Percentiles rank a stretch among this genome's conserved stretches.
Evolutionary conservation across 106 monocot species (phyloP).

Genomic region (Apostasia shenzhenica): DNA sequence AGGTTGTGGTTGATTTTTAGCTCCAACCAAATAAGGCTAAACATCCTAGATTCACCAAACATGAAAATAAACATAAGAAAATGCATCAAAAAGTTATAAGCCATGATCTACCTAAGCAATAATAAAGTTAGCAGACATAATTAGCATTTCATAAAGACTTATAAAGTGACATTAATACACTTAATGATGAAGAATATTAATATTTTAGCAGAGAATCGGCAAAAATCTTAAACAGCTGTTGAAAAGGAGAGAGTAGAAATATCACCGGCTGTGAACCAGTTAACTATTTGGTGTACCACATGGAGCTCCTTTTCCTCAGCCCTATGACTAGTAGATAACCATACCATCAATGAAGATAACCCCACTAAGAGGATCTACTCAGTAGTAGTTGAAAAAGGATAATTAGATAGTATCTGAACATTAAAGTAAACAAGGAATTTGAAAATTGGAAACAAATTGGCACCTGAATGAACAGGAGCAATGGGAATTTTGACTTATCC

Average conservation of each 20-base stretch:
- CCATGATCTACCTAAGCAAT: too few relatives aligned
- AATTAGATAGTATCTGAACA: background rate
- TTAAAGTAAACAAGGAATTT: background rate
- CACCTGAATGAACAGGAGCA: constrained; percentile 69
- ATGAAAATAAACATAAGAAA: too few relatives aligned
- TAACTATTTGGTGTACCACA: constrained; percentile 62
- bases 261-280: constrained; percentile 77
- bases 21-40: too few relatives aligned
- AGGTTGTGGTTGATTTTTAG: too few relatives aligned
- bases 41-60: too few relatives aligned
- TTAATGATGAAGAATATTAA: background rate
- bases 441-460: background rate
- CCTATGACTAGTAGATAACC: constrained; percentile 73
- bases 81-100: too few relatives aligned
- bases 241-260: constrained; percentile 1
- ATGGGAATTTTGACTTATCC: constrained; percentile 11
- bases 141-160: background rate
- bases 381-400: constrained; percentile 2
- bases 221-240: background rate
- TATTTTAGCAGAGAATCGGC: background rate
- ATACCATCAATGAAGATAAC: constrained; percentile 73
- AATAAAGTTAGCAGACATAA: background rate
- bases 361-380: constrained; percentile 48
- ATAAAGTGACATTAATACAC: background rate
- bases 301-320: constrained; percentile 57